Conservation (phyloP, 208 protist species). For the Jaenimonas drosophilae region DNA sequence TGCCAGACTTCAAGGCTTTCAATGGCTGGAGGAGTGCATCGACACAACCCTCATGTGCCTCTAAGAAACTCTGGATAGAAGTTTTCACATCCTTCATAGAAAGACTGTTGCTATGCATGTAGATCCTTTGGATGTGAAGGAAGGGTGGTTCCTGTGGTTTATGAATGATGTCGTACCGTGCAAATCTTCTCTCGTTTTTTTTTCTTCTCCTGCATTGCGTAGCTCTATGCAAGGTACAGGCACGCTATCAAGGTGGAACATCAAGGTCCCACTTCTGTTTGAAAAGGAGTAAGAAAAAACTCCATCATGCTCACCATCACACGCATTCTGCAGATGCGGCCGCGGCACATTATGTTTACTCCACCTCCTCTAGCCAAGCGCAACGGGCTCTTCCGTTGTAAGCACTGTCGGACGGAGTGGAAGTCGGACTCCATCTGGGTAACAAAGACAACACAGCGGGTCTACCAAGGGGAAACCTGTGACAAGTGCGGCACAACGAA, state of each 20-base stretch:
- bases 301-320: slow-evolving; percentile 41
- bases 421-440: slow-evolving; percentile 76
- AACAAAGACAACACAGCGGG: slow-evolving; percentile 77
- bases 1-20: slow-evolving; percentile 51
- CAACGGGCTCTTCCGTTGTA: slow-evolving; percentile 60
- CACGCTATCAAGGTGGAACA: no score
- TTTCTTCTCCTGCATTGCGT: no score
- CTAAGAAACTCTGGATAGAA: slow-evolving; percentile 19
- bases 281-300: neutral
- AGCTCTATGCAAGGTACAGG: no score
- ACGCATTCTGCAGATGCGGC: slow-evolving; percentile 30
- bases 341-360: slow-evolving; percentile 84
- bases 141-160: no score
- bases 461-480: slow-evolving; percentile 87
- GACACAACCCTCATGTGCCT: slow-evolving; percentile 36
- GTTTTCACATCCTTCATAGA: no score
- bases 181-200: neutral
- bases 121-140: no score
- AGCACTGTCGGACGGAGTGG: slow-evolving; percentile 50
- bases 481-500: slow-evolving; percentile 67
- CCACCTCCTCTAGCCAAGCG: slow-evolving; percentile 69
- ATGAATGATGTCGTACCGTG: neutral
- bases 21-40: slow-evolving; percentile 59
- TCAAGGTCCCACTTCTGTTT: neutral
- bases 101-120: no score